Evolutionary conservation across 257 asterid species (phyloP).

Genomic region (Nicotiana paniculata): DNA sequence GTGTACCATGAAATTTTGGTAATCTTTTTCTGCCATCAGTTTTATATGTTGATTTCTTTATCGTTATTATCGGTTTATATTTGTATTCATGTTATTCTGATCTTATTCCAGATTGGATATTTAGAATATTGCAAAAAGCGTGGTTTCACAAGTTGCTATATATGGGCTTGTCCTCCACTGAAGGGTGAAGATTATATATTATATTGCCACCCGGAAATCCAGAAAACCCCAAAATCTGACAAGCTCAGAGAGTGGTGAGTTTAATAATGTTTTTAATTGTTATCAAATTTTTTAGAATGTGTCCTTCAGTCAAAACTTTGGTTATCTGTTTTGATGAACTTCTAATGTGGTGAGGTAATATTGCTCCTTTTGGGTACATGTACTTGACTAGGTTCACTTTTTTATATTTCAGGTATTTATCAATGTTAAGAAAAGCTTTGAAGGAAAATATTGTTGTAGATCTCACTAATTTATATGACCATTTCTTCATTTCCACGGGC

Average conservation of each 20-base stretch:
- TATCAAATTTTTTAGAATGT: background rate
- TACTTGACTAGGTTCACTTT: slow-evolving; percentile 10
- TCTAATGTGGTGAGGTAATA: background rate
- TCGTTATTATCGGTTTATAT: background rate
- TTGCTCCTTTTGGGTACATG: background rate
- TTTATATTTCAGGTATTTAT: slow-evolving; percentile 65
- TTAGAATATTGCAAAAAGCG: slow-evolving; percentile 91
- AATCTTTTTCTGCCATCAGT: slow-evolving; percentile 19
- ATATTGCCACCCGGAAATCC: slow-evolving; percentile 99
- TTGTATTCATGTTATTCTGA: background rate
- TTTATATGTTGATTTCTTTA: background rate
- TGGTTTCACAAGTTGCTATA: slow-evolving; percentile 95
- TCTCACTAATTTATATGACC: slow-evolving; percentile 83
- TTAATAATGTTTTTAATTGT: slow-evolving; percentile 1
- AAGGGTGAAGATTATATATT: slow-evolving; percentile 97
- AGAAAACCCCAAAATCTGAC: slow-evolving; percentile 97
- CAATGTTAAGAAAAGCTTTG: slow-evolving; percentile 83
- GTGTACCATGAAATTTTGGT: slow-evolving; percentile 98
- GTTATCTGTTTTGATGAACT: background rate
- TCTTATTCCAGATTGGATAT: slow-evolving; percentile 73
- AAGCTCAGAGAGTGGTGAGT: slow-evolving; percentile 96
- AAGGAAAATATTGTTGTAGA: slow-evolving; percentile 80
- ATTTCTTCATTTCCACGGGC: slow-evolving; percentile 70
- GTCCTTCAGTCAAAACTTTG: background rate
- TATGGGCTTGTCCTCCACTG: slow-evolving; percentile 98